A percentile compares a stretch with the other conserved stretches of the same genome.
Conservation (phyloP, 2,329 filamentous ascomycete genomes). For the Ophidiomyces ophidiicola region DNA sequence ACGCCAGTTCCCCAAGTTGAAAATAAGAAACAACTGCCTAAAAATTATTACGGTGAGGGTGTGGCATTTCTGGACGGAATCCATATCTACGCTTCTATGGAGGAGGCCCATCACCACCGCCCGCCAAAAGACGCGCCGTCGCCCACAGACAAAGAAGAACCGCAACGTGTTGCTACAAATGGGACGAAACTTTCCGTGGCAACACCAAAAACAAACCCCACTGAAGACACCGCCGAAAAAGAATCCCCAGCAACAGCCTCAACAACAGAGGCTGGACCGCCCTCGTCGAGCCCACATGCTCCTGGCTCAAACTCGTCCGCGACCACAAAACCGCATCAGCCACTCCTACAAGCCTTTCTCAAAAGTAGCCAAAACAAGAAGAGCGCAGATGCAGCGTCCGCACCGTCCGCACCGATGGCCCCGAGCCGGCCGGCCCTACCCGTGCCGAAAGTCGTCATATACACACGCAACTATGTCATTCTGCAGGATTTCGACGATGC, state of each 20-base stretch:
- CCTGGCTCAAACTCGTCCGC: no score
- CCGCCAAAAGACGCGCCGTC: no score
- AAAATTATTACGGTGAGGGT: not conserved
- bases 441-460: slow-evolving; percentile 11
- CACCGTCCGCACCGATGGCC: not conserved
- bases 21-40: slow-evolving; percentile 6
- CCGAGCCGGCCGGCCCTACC: not conserved
- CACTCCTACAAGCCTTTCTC: no score
- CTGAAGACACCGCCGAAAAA: no score
- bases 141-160: slow-evolving; percentile 39
- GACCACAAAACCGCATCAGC: no score
- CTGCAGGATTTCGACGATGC: slow-evolving; percentile 47
- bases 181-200: no score
- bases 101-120: no score
- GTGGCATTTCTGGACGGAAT: slow-evolving; percentile 19
- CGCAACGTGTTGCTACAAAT: slow-evolving; percentile 15
- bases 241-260: no score
- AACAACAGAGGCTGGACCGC: no score
- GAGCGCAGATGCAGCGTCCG: slow-evolving; percentile 1
- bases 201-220: no score
- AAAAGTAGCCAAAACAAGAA: slow-evolving; percentile 14
- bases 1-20: no score
- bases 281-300: no score
- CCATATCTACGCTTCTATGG: slow-evolving; percentile 19
- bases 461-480: slow-evolving; percentile 43